These are phyloP conservation scores for Talaromyces nanjingensis DNA, from an alignment of 495 filamentous ascomycete genomes.

Conservation along the genomic window DNA sequence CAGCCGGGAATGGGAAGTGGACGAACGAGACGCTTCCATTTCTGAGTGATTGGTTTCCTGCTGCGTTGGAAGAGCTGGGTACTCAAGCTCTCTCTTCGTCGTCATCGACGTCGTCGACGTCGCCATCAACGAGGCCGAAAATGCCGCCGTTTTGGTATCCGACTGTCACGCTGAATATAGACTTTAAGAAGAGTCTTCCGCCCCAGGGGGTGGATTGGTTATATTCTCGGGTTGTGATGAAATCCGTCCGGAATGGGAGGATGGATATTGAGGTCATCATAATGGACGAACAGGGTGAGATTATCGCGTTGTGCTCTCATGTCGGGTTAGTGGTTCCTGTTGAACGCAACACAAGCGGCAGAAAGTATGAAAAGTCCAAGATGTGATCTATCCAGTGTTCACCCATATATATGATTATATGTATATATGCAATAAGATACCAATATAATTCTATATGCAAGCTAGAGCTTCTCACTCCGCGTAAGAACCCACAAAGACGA, in stretches of 20 bases:
- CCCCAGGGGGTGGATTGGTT: slow-evolving; percentile 58
- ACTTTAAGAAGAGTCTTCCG: slow-evolving; percentile 58
- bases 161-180: slow-evolving; percentile 62
- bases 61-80: slow-evolving; percentile 38
- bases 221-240: slow-evolving; percentile 48
- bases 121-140: slow-evolving; percentile 13
- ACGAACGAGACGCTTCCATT: slow-evolving; percentile 51
- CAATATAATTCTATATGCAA: not conserved
- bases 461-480: not conserved
- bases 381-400: slow-evolving; percentile 17
- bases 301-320: slow-evolving; percentile 59
- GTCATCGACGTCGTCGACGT: slow-evolving; percentile 15
- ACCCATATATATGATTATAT: not conserved
- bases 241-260: slow-evolving; percentile 53
- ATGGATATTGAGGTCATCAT: slow-evolving; percentile 60
- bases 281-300: slow-evolving; percentile 46
- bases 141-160: slow-evolving; percentile 64
- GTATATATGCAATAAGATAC: not conserved
- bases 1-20: slow-evolving; percentile 39
- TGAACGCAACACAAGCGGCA: slow-evolving; percentile 43
- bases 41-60: slow-evolving; percentile 57
- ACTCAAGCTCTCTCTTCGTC: slow-evolving; percentile 13
- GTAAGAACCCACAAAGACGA: slow-evolving; percentile 31
- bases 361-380: slow-evolving; percentile 20
- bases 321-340: slow-evolving; percentile 52